Evolutionary conservation across 306 rosid genomes (phyloP).

Genomic region (Trifolium dubium): DNA sequence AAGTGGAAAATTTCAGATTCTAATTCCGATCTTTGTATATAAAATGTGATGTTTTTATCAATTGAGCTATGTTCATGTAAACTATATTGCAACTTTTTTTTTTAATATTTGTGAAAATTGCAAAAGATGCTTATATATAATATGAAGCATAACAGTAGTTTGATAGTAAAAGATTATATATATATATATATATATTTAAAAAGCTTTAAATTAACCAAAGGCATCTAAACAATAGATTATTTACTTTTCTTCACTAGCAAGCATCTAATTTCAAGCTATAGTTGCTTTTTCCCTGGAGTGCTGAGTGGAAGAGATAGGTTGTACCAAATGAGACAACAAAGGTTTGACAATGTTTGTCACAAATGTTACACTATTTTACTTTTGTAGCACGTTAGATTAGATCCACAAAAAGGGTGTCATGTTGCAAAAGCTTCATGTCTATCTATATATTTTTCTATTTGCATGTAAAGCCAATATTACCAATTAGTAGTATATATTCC

Average conservation of each 20-base stretch:
- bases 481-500: slow-evolving; percentile 1
- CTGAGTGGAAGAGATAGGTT: slow-evolving; percentile 16
- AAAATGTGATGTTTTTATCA: no score
- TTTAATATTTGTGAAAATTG: no score
- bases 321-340: slow-evolving; percentile 31
- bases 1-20: no score
- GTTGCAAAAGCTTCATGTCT: slow-evolving; percentile 29
- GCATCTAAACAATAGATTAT: background rate
- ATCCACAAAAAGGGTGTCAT: slow-evolving; percentile 34
- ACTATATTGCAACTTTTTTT: no score
- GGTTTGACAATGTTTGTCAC: slow-evolving; percentile 26
- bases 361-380: slow-evolving; percentile 12
- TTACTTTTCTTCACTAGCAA: slow-evolving; percentile 31
- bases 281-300: background rate
- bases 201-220: slow-evolving; percentile 20
- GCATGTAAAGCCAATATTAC: slow-evolving; percentile 30
- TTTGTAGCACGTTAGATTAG: slow-evolving; percentile 40
- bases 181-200: background rate
- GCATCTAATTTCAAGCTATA: slow-evolving; percentile 13
- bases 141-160: background rate
- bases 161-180: background rate
- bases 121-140: background rate
- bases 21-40: no score
- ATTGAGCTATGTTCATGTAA: no score
- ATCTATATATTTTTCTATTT: slow-evolving; percentile 26